Conservation (phyloP, 2,329 filamentous ascomycete genomes). For the Talaromyces sp. region DNA sequence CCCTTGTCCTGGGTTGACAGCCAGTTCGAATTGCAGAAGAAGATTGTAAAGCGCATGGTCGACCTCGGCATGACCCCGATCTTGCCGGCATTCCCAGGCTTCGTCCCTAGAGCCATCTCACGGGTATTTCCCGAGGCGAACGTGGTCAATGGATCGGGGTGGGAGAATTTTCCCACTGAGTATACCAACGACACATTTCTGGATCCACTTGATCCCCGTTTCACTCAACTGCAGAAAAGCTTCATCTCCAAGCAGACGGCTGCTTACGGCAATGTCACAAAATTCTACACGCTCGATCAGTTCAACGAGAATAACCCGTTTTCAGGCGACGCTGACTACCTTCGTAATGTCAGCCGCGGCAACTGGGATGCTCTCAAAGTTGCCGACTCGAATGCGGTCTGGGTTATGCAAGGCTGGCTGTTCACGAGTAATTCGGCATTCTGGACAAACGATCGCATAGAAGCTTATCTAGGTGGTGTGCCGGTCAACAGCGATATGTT, state of each 20-base stretch:
- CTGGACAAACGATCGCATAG: slow-evolving; percentile 44
- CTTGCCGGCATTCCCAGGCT: slow-evolving; percentile 47
- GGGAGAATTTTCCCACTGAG: slow-evolving; percentile 36
- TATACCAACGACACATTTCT: slow-evolving; percentile 46
- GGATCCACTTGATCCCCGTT: slow-evolving; percentile 41
- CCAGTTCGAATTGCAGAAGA: slow-evolving; percentile 45
- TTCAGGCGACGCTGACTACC: slow-evolving; percentile 40
- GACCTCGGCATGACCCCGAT: slow-evolving; percentile 50
- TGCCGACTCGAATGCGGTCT: slow-evolving; percentile 44
- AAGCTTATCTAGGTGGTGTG: slow-evolving; percentile 46
- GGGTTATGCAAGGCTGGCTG: slow-evolving; percentile 52
- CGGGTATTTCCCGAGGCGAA: slow-evolving; percentile 38
- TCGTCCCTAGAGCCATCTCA: slow-evolving; percentile 41
- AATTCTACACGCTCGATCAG: slow-evolving; percentile 48
- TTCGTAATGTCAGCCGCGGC: slow-evolving; percentile 37
- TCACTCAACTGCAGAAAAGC: slow-evolving; percentile 38
- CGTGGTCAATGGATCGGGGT: slow-evolving; percentile 40
- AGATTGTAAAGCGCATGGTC: slow-evolving; percentile 46
- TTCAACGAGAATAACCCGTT: slow-evolving; percentile 49
- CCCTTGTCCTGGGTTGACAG: slow-evolving; percentile 42
- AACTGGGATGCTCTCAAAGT: slow-evolving; percentile 45
- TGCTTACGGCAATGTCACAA: slow-evolving; percentile 44
- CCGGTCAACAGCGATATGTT: slow-evolving; percentile 41
- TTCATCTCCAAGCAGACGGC: slow-evolving; percentile 43
- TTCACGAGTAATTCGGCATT: slow-evolving; percentile 42